phyloP scores from a whole-genome alignment of 176 grass and related monocot species.

The Aechmea fasciata region DNA sequence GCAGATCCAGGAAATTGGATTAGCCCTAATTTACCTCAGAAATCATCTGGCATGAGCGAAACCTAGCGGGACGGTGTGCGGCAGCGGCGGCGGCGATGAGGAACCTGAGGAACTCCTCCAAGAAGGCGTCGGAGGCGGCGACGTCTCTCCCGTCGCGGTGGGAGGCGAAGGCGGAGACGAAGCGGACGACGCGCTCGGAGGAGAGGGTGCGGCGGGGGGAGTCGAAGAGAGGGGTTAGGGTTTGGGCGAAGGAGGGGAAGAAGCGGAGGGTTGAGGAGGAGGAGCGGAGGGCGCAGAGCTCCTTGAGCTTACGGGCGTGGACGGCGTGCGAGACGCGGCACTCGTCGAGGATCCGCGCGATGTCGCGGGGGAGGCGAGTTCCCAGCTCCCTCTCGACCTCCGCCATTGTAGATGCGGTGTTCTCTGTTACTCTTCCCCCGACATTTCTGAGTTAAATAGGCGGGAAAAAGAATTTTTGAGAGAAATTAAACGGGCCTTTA shows the following conservation, averaged over 20 bases:
- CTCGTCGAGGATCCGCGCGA: slow-evolving; percentile 63
- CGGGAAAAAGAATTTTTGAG: background rate
- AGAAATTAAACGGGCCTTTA: background rate
- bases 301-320: slow-evolving; percentile 64
- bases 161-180: slow-evolving; percentile 46
- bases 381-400: slow-evolving; percentile 12
- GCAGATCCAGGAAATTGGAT: background rate
- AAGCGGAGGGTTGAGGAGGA: slow-evolving; percentile 24
- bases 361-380: slow-evolving; percentile 28
- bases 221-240: slow-evolving; percentile 65
- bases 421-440: background rate
- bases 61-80: slow-evolving; percentile 44
- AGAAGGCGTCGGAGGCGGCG: slow-evolving; percentile 29
- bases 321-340: slow-evolving; percentile 54
- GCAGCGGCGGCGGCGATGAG: slow-evolving; percentile 44
- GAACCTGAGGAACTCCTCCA: slow-evolving; percentile 68
- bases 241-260: slow-evolving; percentile 46
- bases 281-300: slow-evolving; percentile 50
- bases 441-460: background rate
- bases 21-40: slow-evolving; percentile 37
- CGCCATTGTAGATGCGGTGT: background rate
- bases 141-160: slow-evolving; percentile 5
- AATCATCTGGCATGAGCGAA: slow-evolving; percentile 71
- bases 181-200: slow-evolving; percentile 54
- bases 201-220: slow-evolving; percentile 29